Evolutionary conservation across 1,284 basidiomycete genomes (phyloP).

Genomic region (Ceratobasidium sp.): DNA sequence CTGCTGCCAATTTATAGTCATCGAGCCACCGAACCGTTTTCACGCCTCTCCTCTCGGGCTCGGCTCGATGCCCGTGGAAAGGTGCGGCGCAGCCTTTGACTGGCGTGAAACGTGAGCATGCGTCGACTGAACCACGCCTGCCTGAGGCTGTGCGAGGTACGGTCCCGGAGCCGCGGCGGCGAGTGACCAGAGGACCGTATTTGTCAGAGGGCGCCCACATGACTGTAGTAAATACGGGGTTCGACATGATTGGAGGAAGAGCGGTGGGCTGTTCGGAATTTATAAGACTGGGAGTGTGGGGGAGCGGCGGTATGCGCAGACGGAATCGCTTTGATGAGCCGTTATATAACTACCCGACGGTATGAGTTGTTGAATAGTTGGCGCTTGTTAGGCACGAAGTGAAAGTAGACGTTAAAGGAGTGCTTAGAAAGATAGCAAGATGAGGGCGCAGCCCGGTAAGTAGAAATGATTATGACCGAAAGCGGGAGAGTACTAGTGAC

Average conservation of each 20-base stretch:
- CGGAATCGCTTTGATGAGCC: not conserved
- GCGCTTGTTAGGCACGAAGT: slow-evolving; percentile 1
- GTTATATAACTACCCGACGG: not conserved
- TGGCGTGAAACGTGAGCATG: slow-evolving; percentile 2
- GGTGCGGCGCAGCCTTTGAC: slow-evolving; percentile 2
- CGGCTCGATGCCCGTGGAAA: not conserved
- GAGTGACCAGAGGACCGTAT: slow-evolving; percentile 37
- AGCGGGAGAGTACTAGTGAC: slow-evolving; percentile 4
- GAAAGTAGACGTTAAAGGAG: slow-evolving; percentile 29
- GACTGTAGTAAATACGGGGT: slow-evolving; percentile 32
- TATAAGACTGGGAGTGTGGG: not conserved
- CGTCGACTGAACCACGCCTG: slow-evolving; percentile 32
- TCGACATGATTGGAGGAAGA: slow-evolving; percentile 13
- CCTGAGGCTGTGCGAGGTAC: slow-evolving; percentile 28
- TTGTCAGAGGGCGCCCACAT: slow-evolving; percentile 43
- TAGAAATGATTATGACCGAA: not conserved
- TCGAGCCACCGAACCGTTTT: slow-evolving; percentile 40
- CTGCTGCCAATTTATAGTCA: slow-evolving; percentile 29
- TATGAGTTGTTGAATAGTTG: not conserved
- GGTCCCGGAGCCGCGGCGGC: slow-evolving; percentile 36
- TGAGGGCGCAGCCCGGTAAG: slow-evolving; percentile 23
- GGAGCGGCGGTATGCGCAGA: not conserved
- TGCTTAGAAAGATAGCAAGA: slow-evolving; percentile 6
- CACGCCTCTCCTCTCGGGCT: slow-evolving; percentile 27
- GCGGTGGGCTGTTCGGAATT: not conserved